Percentiles rank a stretch among this genome's conserved stretches.
phyloP scores from a whole-genome alignment of 129 eudicot genomes.

The Flaveria trinervia region DNA sequence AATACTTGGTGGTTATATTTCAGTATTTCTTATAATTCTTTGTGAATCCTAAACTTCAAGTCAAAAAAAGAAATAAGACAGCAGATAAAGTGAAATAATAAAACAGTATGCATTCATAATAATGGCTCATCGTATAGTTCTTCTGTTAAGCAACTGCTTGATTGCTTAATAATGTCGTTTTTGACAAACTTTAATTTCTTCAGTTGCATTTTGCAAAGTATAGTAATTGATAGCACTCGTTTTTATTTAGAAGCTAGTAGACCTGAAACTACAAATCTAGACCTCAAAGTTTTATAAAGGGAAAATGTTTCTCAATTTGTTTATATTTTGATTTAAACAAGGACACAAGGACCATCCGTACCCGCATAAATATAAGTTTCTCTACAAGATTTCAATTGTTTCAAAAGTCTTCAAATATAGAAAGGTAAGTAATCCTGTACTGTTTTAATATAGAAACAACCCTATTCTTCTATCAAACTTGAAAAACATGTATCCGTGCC shows the following conservation, averaged over 20 bases:
- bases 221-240: not conserved
- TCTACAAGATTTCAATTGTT: not conserved
- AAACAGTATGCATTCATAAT: not conserved
- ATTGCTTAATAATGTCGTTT: not conserved
- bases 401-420: not conserved
- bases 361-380: no score
- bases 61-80: not conserved
- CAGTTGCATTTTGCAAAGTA: constrained; percentile 11
- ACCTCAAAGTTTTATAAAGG: not conserved
- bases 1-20: not conserved
- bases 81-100: not conserved
- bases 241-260: constrained; percentile 4
- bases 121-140: constrained; percentile 17
- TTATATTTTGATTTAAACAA: not conserved
- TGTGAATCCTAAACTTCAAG: not conserved
- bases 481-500: not conserved
- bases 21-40: not conserved
- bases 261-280: not conserved
- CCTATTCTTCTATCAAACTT: not conserved
- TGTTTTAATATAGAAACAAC: constrained; percentile 4
- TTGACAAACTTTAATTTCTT: not conserved
- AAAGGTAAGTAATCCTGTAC: not conserved
- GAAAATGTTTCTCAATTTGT: constrained; percentile 2
- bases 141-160: constrained; percentile 1
- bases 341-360: not conserved